Evolutionary conservation across 345 rosid genomes (phyloP), one percentile per base, ranked within the genome.

Genomic region (Combretum micranthum): DNA sequence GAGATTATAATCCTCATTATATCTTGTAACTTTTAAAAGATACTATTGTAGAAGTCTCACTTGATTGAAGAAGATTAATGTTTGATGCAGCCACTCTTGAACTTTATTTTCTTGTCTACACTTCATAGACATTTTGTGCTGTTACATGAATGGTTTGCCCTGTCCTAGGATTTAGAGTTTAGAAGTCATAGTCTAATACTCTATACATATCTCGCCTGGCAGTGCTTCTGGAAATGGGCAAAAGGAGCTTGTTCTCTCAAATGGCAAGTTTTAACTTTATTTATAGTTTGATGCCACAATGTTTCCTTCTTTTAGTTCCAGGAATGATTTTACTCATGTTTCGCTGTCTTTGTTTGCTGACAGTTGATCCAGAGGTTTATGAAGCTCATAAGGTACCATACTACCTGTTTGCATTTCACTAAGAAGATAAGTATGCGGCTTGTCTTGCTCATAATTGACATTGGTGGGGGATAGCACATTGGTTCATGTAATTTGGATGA

Each of bases 301-400:
- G 39, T 32, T 32, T 32, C 39, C 9, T 1, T 32, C 39, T 32
- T 32, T 4, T 32, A 32, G 10, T 4, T 32, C 39, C 39, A 32
- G 39, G 9, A 11, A 50, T 49, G 52, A 50, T 50, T 22, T 4
- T 20, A 16, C 9, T 52, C 45, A 37, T 65, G 42, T 51, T n/a
- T 52, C 56, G 23, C 50, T 53, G 52, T 69, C 67, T 39, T 70
- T 46, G 18, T n/a, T 12, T 12, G 32, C 37, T 18, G 61, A 62
- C 85, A 92, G 98, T 92, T 69, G 79, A 79, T 46, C 81, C 70
- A 44, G 82, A 81, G 42, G 78, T 62, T 64, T 85, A 83, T 67
- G 82, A 88, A 71, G 78, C 78, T 53, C 68, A 84, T 79, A 88
- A 88, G 98, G 97, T 92, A 78, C 65, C 17, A 44, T 42, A 21